Evolutionary conservation across 1,284 basidiomycete species (phyloP), one percentile per base, ranked within the genome.

Genomic region (Fereydounia khargensis): DNA sequence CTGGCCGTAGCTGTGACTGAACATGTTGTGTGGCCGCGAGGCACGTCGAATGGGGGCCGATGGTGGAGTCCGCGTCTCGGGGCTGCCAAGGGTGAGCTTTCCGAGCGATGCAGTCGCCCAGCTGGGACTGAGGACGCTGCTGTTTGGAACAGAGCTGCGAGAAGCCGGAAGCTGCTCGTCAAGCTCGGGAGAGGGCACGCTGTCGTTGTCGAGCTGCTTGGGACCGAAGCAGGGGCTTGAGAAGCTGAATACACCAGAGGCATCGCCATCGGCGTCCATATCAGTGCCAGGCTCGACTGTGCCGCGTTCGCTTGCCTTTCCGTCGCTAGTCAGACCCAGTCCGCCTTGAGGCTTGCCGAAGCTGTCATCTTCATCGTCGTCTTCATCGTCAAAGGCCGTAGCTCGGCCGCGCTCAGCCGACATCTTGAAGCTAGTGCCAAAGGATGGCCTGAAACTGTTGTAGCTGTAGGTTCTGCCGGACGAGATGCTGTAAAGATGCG

Each of bases 161-260:
- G 45, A 24, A 2, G 55, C 49, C 1, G 47, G 50, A 11, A 58
- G 47, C 11, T 46, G 50, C 34, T 58, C 54, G 19, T 53, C 51
- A 13, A 52, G 46, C 31, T 62, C 54, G 11, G 58, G 49, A 1
- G 55, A 56, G 2, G 50, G 47, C 3, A 57, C 43, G 18, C 42
- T 37, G 28, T 65, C 60, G 19, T 66, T 53, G 17, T 50, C 54
- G 21, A 68, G 40, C 28, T 52, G 28, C 38, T 65, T 61, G 27
- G 68, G 56, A 3, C 65, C 63, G 18, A 70, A 65, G 56, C 52
- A 69, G 18, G 68, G 68, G 35, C 63, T 67, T 3, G 64, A 67
- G 35, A 70, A 70, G 19, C 62, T 45, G 34, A 70, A 70, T 9
- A 70, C 64, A 40, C 68, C 68, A 30, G 47, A 55, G 14, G 47